These are phyloP conservation scores for Calonectria pauciramosa DNA, from an alignment of 2,329 filamentous ascomycete species.

Conservation along the genomic window DNA sequence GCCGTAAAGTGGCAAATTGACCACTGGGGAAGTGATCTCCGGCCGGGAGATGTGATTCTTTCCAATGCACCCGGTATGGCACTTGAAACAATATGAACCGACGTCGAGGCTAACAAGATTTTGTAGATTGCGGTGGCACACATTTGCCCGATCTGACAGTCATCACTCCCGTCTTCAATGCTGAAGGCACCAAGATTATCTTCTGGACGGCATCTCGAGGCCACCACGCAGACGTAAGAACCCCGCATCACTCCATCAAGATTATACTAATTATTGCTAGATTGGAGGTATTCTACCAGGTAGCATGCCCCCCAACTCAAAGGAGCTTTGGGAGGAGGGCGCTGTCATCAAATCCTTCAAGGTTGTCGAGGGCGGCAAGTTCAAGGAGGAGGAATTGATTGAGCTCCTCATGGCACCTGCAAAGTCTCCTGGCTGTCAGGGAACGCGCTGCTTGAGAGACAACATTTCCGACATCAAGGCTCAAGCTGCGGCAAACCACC, in stretches of 20 bases:
- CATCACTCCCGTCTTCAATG: slow-evolving; percentile 80
- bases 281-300: slow-evolving; percentile 85
- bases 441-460: slow-evolving; percentile 81
- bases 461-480: slow-evolving; percentile 87
- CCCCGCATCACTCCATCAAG: no score
- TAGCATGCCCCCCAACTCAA: slow-evolving; percentile 82
- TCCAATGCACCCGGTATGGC: slow-evolving; percentile 75
- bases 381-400: slow-evolving; percentile 81
- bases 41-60: slow-evolving; percentile 82
- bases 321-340: slow-evolving; percentile 72
- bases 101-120: not conserved
- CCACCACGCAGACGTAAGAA: slow-evolving; percentile 76
- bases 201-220: slow-evolving; percentile 85
- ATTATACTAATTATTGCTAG: not conserved
- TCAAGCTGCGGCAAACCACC: slow-evolving; percentile 85
- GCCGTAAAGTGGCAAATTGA: slow-evolving; percentile 82
- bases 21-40: slow-evolving; percentile 82
- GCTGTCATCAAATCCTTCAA: slow-evolving; percentile 74
- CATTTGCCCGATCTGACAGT: slow-evolving; percentile 86
- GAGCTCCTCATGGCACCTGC: slow-evolving; percentile 80
- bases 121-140: slow-evolving; percentile 78
- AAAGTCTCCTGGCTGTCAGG: slow-evolving; percentile 79
- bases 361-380: slow-evolving; percentile 79
- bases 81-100: no score
- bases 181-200: slow-evolving; percentile 74